phyloP scores from a whole-genome alignment of 2,329 filamentous ascomycete genomes.

The Plectosphaerella sp. region DNA sequence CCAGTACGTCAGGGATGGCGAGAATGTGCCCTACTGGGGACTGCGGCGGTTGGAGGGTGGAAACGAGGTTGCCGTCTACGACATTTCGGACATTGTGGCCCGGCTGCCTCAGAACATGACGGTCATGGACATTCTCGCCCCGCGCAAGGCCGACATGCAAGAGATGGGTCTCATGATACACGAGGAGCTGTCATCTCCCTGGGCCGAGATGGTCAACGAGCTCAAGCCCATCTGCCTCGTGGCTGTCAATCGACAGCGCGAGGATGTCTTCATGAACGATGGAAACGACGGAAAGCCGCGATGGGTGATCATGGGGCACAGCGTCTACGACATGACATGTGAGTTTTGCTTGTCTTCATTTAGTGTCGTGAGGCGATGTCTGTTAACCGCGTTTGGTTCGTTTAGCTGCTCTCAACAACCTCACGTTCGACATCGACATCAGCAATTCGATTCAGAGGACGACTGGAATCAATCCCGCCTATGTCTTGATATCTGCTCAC shows the following conservation, averaged over 20 bases:
- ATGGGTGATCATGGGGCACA: too few relatives aligned
- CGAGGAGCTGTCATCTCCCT: background rate
- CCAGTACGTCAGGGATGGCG: background rate
- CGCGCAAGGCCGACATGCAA: background rate
- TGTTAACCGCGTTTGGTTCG: too few relatives aligned
- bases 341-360: too few relatives aligned
- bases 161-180: background rate
- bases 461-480: too few relatives aligned
- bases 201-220: background rate
- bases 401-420: too few relatives aligned
- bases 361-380: too few relatives aligned
- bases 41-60: background rate
- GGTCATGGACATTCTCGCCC: background rate
- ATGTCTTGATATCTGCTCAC: too few relatives aligned
- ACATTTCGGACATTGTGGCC: background rate
- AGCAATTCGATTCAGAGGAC: too few relatives aligned
- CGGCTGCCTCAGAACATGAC: background rate
- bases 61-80: background rate
- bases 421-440: too few relatives aligned
- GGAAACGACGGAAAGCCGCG: too few relatives aligned
- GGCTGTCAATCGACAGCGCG: background rate
- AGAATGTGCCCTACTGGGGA: background rate
- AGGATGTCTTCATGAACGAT: background rate
- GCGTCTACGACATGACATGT: too few relatives aligned
- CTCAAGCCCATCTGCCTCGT: background rate